Evolutionary conservation across 2,329 filamentous ascomycete species (phyloP).

Genomic region (Nemania sp.): DNA sequence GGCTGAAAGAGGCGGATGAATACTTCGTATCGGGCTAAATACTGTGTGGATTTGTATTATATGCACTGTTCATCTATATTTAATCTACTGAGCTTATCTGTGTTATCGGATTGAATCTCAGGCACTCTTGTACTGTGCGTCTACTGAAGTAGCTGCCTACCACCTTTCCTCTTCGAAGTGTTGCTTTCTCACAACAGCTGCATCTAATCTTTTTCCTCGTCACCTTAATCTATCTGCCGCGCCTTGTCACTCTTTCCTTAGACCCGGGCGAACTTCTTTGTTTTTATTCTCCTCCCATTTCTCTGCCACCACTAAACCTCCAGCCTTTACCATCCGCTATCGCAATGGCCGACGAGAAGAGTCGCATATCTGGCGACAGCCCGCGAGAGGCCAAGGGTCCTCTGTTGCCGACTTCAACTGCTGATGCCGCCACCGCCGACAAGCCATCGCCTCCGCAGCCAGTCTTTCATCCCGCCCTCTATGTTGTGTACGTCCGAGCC

Average conservation of each 20-base stretch:
- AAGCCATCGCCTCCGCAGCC: conserved; percentile 70
- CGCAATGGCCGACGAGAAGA: conserved; percentile 76
- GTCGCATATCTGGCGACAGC: conserved; percentile 78
- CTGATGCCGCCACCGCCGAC: conserved; percentile 58
- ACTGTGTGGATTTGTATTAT: not conserved
- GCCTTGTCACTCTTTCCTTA: conserved; percentile 25
- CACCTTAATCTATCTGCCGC: conserved; percentile 12
- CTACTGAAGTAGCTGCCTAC: no score
- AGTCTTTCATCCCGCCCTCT: conserved; percentile 78
- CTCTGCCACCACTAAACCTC: conserved; percentile 8
- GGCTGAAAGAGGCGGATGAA: not conserved
- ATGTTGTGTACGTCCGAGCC: conserved; percentile 66
- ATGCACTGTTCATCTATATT: not conserved
- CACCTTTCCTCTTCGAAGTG: conserved; percentile 6
- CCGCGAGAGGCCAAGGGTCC: conserved; percentile 63
- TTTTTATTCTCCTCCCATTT: conserved; percentile 14
- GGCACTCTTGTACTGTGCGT: no score
- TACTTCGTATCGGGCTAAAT: not conserved
- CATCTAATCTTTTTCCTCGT: conserved; percentile 6
- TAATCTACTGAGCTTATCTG: not conserved
- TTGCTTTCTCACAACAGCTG: conserved; percentile 4
- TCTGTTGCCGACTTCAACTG: conserved; percentile 81
- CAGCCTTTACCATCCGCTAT: conserved; percentile 19
- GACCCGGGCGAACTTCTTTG: conserved; percentile 17
- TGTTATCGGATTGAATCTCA: no score